Percentiles rank a stretch among this genome's conserved stretches.
These are phyloP conservation scores for Ailanthus altissimus DNA, from an alignment of 345 rosid genomes.

Conservation along the genomic window DNA sequence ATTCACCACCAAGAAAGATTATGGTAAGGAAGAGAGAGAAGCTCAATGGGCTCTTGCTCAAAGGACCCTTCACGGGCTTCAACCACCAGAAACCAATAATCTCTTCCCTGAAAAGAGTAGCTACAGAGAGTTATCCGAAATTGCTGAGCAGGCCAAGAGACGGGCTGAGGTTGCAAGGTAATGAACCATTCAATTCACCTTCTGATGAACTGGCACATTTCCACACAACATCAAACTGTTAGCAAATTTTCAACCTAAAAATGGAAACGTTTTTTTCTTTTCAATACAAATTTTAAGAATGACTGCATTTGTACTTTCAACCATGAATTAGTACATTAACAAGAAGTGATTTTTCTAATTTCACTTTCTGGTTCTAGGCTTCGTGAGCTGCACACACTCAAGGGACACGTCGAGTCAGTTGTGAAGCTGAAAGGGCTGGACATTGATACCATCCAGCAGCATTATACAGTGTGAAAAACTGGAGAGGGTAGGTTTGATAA, in stretches of 20 bases:
- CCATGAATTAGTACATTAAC: not conserved
- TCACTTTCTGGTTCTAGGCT: constrained; percentile 42
- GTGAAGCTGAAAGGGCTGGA: constrained; percentile 85
- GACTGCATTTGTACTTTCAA: not conserved
- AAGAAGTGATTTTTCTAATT: not conserved
- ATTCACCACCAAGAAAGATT: constrained; percentile 86
- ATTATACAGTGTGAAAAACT: constrained; percentile 61
- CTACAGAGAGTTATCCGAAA: constrained; percentile 72
- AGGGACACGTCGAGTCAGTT: constrained; percentile 90
- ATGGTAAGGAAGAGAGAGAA: constrained; percentile 82
- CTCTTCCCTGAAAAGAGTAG: constrained; percentile 58
- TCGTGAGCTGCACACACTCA: constrained; percentile 78
- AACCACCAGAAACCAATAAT: constrained; percentile 48
- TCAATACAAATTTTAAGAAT: not conserved
- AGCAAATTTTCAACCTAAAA: not conserved
- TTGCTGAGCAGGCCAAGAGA: constrained; percentile 89
- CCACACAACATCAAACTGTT: not conserved
- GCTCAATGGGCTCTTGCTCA: constrained; percentile 93
- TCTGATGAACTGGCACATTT: not conserved
- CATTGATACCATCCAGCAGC: constrained; percentile 77
- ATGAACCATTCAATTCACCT: not conserved
- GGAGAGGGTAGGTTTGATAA: constrained; percentile 15
- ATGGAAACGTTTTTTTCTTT: not conserved
- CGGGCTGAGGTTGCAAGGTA: constrained; percentile 91
- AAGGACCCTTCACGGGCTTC: constrained; percentile 83